Base-by-base conservation (phyloP, 495 filamentous ascomycete genomes). In the Tetracladium setigerum region DNA sequence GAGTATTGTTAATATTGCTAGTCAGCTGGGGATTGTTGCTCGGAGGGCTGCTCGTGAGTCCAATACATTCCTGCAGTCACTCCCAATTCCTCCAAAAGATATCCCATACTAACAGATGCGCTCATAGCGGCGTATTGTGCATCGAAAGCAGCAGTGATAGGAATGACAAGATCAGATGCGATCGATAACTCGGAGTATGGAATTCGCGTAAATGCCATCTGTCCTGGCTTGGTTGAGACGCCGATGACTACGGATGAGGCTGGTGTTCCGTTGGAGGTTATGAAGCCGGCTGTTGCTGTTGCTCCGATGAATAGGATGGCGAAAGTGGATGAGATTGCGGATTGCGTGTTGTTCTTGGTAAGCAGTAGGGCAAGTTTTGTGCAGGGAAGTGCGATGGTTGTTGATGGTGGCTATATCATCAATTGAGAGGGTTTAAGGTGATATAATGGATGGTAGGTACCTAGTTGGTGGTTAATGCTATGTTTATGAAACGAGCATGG, bases 171-270 rank as follows among this genome's bases (percentile, higher is more conserved):
- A 37, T 46, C 45, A 31, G 56, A 55, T 45, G 52, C 52, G 34
- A 55, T 59, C 33, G 56, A 59, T 46, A 52, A 53, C 27, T 44
- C 50, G 3, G 62, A 67, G 31, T 58, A 77, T 46, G 59, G 60
- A 5, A 77, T 77, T 31, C 54, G 73, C 17, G 66, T 78, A 30
- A 78, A 77, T 44, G 76, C 72, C 48, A 69, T 78, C 22, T 77
- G 72, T 54, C 74, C 74, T 0, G 70, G 71, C 17, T 16, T 31
- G 38, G n/a, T 13, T 19, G 16, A 60, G 54, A 78, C 72, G 3
- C 72, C 73, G 7, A 65, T 76, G 59, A 66, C 67, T 6, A 61
- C 60, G 40, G 53, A 62, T 18, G 61, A 65, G 5, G 48, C 61
- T 9, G 65, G 65, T 35, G 49, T 67, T 11, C 53, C 59, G n/a